phyloP scores from a whole-genome alignment of 176 grass and related monocot species.

The Neostapfia colusana region DNA sequence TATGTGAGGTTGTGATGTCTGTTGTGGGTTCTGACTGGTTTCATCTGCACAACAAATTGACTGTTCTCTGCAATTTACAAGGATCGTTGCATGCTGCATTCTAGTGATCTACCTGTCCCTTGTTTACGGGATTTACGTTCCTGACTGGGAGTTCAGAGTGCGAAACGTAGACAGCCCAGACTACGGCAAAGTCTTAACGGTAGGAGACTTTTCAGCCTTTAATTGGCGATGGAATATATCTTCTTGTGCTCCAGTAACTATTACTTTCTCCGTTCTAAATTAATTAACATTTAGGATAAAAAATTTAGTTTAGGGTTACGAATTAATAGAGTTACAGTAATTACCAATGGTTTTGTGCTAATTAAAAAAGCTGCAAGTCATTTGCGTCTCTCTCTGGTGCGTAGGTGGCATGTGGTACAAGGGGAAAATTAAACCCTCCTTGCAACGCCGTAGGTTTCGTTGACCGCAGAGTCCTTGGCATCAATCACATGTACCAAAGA shows the following conservation, averaged over 20 bases:
- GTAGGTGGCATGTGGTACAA: constrained; percentile 88
- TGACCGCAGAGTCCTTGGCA: constrained; percentile 71
- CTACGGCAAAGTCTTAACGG: constrained; percentile 63
- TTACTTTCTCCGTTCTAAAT: too few species aligned
- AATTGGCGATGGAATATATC: too few species aligned
- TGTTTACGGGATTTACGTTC: constrained; percentile 76
- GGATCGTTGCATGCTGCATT: constrained; percentile 77
- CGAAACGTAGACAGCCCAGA: constrained; percentile 49
- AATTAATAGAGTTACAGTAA: neutral
- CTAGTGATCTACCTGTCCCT: constrained; percentile 65
- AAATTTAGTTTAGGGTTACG: too few species aligned
- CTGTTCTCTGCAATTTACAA: constrained; percentile 28
- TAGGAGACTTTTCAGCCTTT: neutral
- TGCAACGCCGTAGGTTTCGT: constrained; percentile 92
- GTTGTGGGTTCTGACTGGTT: neutral
- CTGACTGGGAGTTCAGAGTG: constrained; percentile 91
- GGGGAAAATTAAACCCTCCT: constrained; percentile 66
- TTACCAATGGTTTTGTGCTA: neutral
- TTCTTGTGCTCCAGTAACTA: too few species aligned
- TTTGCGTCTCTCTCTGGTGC: constrained; percentile 8
- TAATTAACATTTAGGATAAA: too few species aligned
- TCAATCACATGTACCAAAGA: constrained; percentile 83
- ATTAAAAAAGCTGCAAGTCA: neutral
- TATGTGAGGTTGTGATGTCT: constrained; percentile 18
- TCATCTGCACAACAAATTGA: neutral